Base-by-base conservation (phyloP, 176 grass and related monocot genomes). In the Chloris gayana region DNA sequence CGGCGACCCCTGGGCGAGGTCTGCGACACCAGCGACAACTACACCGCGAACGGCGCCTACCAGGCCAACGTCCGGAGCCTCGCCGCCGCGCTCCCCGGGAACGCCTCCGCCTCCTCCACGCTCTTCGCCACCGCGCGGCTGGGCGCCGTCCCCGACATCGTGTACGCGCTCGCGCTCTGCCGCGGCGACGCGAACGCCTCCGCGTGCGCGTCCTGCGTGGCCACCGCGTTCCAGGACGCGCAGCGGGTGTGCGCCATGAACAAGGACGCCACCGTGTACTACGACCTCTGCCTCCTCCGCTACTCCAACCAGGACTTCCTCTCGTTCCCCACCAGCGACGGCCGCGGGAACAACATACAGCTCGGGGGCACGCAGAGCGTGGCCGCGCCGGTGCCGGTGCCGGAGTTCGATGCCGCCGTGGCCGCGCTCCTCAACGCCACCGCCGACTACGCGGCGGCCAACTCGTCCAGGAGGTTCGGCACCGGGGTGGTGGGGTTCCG, bases 181-280 rank as follows among this genome's bases (percentile, higher is more conserved):
- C 69, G 69, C 5, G 69, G 44, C 3, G 69, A 72, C 69, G 32
- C 32, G 25, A 72, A 72, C 42, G 15, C 44, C n/a, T 51, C 70
- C 39, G 5, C 0, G 9, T 87, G 78, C 72, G 7, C 31, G 2
- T 4, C 21, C 30, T 82, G 79, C 72, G n/a, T 82, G 24, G 0
- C 26, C 14, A 10, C 9, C 13, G 61, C 46, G 26, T 78, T 45
- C 49, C 19, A 45, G n/a, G 61, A 74, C 17, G 35, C 62, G 34
- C 45, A 42, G 7, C 13, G 9, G 19, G 1, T 41, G 1, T 86
- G 84, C 30, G 15, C 58, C 14, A 45, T 17, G 38, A 22, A 3
- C 21, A 81, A 61, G 50, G 24, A 29, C 14, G 62, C 71, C 12
- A 39, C 49, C 30, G 26, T 75, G 10, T 87, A 37, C 75, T 64